Conservation (phyloP, 1,284 basidiomycete species). For the Neotropicomus parvogracilis region DNA sequence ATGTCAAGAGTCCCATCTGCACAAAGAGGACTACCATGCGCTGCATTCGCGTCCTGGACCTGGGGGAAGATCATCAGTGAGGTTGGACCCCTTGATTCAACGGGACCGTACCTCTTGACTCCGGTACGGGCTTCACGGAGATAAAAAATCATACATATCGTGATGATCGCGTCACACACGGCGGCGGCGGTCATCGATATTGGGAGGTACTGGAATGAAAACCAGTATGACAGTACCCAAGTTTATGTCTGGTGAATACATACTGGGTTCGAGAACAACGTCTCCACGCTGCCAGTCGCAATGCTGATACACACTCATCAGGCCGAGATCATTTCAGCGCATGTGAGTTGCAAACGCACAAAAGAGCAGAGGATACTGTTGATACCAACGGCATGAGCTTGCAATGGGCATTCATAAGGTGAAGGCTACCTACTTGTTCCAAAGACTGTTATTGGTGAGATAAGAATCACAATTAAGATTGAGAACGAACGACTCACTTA, state of each 20-base stretch:
- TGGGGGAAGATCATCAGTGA: not conserved
- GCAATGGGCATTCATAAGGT: not conserved
- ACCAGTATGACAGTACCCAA: no score
- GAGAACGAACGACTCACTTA: not conserved
- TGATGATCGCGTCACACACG: slow-evolving; percentile 6
- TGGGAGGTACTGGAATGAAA: not conserved
- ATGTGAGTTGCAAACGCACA: not conserved
- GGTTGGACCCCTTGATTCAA: not conserved
- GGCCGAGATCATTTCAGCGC: not conserved
- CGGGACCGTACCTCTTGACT: slow-evolving; percentile 1
- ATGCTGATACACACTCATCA: not conserved
- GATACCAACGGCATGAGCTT: not conserved
- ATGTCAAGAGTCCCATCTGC: not conserved
- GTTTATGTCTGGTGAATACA: not conserved
- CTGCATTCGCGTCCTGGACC: slow-evolving; percentile 2
- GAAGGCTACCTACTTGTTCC: slow-evolving; percentile 1
- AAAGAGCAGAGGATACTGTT: not conserved
- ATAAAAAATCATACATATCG: slow-evolving; percentile 8
- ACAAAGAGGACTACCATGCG: slow-evolving; percentile 7
- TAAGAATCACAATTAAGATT: not conserved
- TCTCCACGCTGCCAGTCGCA: not conserved
- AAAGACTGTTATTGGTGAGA: not conserved
- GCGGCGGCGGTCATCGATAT: not conserved
- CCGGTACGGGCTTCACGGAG: slow-evolving; percentile 8
- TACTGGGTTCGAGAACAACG: not conserved